Base-by-base conservation (phyloP, 768 basidiomycete genomes). In the Boletus insuetus region DNA sequence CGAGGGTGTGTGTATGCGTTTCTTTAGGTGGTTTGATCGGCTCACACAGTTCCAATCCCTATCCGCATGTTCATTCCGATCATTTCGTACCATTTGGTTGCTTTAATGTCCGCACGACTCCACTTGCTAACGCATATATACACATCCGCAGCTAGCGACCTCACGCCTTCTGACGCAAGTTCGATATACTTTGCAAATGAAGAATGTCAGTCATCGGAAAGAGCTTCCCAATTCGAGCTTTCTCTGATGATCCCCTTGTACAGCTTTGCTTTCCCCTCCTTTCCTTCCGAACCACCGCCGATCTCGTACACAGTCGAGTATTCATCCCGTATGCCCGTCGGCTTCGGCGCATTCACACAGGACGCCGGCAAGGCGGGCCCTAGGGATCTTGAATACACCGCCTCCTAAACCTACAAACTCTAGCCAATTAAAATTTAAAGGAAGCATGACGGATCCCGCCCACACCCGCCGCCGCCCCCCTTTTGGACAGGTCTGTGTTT, bases 401-500 rank as follows among this genome's bases (percentile, higher is more conserved):
- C 85, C 87, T n/a, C 86, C 80, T 2, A 86, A 85, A 61, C 75
- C 80, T 45, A 72, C 76, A n/a, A 73, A 81, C 52, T 69, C 76
- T 10, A 77, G 70, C 57, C 80, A 82, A 64, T 76, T 85, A 35
- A 84, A 83, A 66, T 71, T 85, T 35, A 85, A 88, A 61, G 88
- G 89, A 48, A 82, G 84, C 62, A 72, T 84, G 51, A 90, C 89
- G 3, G 89, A 89, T 66, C 89, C 89, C 20, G 81, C 85, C 10
- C 81, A 73, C 49, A 73, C 73, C 2, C 75, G 77, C 39, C 77
- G 79, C 38, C 68, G 74, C 19, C 73, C 68, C 39, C 53, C 71
- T 20, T 73, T 75, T 42, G 73, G 74, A 48, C 76, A 77, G 69
- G 79, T 78, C 46, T 34, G 75, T 65, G 38, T 29, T 60, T 12